phyloP scores from a whole-genome alignment of 1,284 basidiomycete species.

The Pisolithus thermaeus region DNA sequence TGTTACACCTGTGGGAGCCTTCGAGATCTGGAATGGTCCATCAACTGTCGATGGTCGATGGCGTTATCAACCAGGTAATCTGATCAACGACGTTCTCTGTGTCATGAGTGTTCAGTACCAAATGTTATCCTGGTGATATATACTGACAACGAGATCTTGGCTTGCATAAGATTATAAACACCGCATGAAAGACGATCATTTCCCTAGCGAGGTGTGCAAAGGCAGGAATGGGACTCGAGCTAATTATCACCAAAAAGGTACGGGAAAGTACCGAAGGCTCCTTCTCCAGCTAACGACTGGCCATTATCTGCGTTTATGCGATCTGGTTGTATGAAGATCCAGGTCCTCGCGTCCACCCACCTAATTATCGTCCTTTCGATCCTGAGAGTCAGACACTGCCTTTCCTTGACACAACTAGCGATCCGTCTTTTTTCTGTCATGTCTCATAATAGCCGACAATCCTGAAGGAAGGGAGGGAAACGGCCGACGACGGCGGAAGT shows the following conservation, averaged over 20 bases:
- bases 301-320: slow-evolving; percentile 23
- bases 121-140: too few species aligned
- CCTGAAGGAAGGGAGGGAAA: slow-evolving; percentile 20
- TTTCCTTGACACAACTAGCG: slow-evolving; percentile 12
- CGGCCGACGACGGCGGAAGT: slow-evolving; percentile 22
- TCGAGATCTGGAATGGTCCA: slow-evolving; percentile 30
- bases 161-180: too few species aligned
- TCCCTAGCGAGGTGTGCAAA: slow-evolving; percentile 14
- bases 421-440: slow-evolving; percentile 18
- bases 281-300: slow-evolving; percentile 25
- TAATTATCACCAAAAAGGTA: slow-evolving; percentile 8
- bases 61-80: slow-evolving; percentile 31
- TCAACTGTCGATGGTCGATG: slow-evolving; percentile 37
- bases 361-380: slow-evolving; percentile 20
- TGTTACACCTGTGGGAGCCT: slow-evolving; percentile 39
- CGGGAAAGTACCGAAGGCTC: not conserved
- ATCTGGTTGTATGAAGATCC: not conserved
- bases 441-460: slow-evolving; percentile 20
- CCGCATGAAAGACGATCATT: not conserved
- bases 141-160: too few species aligned
- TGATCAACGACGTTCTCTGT: too few species aligned
- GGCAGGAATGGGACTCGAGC: slow-evolving; percentile 25
- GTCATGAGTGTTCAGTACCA: too few species aligned
- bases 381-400: slow-evolving; percentile 16
- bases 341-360: slow-evolving; percentile 9